Evolutionary conservation across 1,284 basidiomycete genomes (phyloP).

Genomic region (Cutaneotrichosporon arboriforme): DNA sequence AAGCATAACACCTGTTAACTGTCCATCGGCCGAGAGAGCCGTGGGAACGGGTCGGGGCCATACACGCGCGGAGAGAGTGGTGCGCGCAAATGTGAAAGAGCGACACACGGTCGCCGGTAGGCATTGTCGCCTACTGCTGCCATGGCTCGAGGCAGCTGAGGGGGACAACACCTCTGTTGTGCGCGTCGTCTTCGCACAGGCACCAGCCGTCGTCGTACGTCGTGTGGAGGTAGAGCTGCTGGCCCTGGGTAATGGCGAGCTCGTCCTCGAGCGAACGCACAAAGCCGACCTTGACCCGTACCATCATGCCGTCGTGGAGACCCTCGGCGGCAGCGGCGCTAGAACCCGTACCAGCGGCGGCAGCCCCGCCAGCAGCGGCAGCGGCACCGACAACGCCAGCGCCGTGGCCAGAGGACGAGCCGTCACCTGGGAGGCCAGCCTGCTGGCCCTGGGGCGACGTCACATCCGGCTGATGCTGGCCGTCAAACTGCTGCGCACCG

Average conservation of each 20-base stretch:
- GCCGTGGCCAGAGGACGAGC: neutral
- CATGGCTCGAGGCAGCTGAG: slow-evolving; percentile 43
- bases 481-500: slow-evolving; percentile 2
- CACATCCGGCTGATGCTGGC: neutral
- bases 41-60: neutral
- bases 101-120: neutral
- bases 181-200: slow-evolving; percentile 43
- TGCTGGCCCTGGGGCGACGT: neutral
- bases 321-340: slow-evolving; percentile 14
- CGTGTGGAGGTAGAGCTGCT: slow-evolving; percentile 45
- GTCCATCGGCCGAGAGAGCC: neutral
- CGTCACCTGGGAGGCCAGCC: neutral
- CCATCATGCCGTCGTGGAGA: slow-evolving; percentile 41
- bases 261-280: slow-evolving; percentile 46
- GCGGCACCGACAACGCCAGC: slow-evolving; percentile 7
- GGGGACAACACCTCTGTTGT: slow-evolving; percentile 45
- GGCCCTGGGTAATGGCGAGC: slow-evolving; percentile 45
- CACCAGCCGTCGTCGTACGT: slow-evolving; percentile 49
- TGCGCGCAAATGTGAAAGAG: neutral
- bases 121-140: slow-evolving; percentile 5
- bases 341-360: slow-evolving; percentile 7
- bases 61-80: neutral
- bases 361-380: slow-evolving; percentile 5
- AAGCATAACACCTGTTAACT: slow-evolving; percentile 1
- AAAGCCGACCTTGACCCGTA: slow-evolving; percentile 44